Evolutionary conservation across 2,329 filamentous ascomycete genomes (phyloP).

Genomic region (Penicillium sp.): DNA sequence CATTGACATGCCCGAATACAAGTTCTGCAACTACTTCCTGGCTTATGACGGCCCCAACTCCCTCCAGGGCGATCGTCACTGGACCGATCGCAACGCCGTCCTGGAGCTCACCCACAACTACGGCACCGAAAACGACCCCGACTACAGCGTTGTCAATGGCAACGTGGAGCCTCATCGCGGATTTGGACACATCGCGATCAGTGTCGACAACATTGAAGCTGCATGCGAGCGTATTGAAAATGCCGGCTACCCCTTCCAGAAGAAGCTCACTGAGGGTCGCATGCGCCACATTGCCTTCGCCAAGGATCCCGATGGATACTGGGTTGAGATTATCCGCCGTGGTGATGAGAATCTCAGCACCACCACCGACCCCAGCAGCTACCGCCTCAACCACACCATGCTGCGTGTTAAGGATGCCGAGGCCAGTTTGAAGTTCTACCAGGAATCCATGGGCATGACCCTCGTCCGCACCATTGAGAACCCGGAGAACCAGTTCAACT

Average conservation of each 20-base stretch:
- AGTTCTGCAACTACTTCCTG: conserved; percentile 95
- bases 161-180: conserved; percentile 85
- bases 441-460: conserved; percentile 87
- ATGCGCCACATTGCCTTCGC: conserved; percentile 90
- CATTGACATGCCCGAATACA: conserved; percentile 78
- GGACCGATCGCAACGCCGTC: conserved; percentile 81
- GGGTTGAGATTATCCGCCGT: conserved; percentile 63
- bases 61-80: conserved; percentile 71
- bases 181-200: conserved; percentile 84
- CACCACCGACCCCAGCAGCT: conserved; percentile 72
- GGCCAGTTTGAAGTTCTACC: conserved; percentile 75
- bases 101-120: conserved; percentile 85
- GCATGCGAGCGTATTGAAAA: conserved; percentile 88
- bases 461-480: conserved; percentile 74
- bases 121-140: conserved; percentile 81
- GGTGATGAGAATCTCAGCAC: conserved; percentile 72
- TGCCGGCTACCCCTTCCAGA: conserved; percentile 91
- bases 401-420: conserved; percentile 83
- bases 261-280: conserved; percentile 84
- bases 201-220: conserved; percentile 80
- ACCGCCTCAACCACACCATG: conserved; percentile 73
- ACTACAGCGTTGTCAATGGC: conserved; percentile 81
- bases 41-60: conserved; percentile 80
- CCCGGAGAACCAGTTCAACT: conserved; percentile 72
- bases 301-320: conserved; percentile 84